Percentiles rank a stretch among this genome's conserved stretches.
Evolutionary conservation across 495 filamentous ascomycete species (phyloP).

Genomic region (Eremomyces bilateralis): DNA sequence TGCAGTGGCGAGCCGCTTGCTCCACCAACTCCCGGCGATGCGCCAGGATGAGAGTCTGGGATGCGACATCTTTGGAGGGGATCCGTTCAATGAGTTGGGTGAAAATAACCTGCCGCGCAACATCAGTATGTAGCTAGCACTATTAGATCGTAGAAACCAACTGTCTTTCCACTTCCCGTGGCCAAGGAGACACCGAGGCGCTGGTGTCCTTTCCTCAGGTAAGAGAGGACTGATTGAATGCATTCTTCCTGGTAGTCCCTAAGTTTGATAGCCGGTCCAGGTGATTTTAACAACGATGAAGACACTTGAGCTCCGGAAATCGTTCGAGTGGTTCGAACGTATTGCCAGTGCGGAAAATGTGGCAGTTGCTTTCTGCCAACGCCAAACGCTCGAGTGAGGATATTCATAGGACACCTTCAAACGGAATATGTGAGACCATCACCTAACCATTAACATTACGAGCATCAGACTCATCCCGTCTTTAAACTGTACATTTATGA

Average conservation of each 20-base stretch:
- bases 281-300: too few relatives aligned
- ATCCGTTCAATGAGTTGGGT: conserved; percentile 80
- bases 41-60: conserved; percentile 74
- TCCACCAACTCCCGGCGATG: conserved; percentile 91
- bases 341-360: too few relatives aligned
- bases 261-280: conserved; percentile 13
- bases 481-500: too few relatives aligned
- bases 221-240: conserved; percentile 60
- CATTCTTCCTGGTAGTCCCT: conserved; percentile 28
- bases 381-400: too few relatives aligned
- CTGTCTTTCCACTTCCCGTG: conserved; percentile 85
- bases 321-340: too few relatives aligned
- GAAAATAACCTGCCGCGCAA: conserved; percentile 54
- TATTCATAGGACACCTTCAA: too few relatives aligned
- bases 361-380: too few relatives aligned
- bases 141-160: conserved; percentile 16
- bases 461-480: too few relatives aligned
- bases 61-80: conserved; percentile 30
- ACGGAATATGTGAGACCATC: too few relatives aligned
- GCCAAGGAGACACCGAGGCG: conserved; percentile 77
- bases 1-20: conserved; percentile 74
- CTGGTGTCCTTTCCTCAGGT: conserved; percentile 51
- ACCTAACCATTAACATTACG: too few relatives aligned
- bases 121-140: conserved; percentile 1
- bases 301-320: too few relatives aligned